phyloP scores from a whole-genome alignment of 495 filamentous ascomycete species.

The Chaetomidium leptoderma region DNA sequence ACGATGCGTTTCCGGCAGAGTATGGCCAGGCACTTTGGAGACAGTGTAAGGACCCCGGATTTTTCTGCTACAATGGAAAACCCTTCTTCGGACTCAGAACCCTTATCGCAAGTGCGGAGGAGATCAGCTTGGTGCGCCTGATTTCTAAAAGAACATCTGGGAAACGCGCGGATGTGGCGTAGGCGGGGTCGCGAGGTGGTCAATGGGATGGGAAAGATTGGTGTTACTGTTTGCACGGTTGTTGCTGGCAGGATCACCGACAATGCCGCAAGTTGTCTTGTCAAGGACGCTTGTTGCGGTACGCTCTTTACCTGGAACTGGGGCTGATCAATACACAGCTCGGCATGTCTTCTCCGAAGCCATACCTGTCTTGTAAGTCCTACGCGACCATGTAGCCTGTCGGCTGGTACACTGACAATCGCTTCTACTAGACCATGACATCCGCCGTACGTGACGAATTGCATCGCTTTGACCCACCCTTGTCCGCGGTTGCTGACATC shows the following conservation, averaged over 20 bases:
- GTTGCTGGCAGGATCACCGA: not conserved
- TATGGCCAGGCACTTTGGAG: conserved; percentile 35
- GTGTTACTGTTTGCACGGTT: not conserved
- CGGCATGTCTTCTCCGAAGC: conserved; percentile 33
- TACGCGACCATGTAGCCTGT: not conserved
- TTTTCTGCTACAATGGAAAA: not conserved
- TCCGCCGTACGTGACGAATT: conserved; percentile 36
- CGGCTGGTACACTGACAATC: conserved; percentile 10
- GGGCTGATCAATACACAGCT: conserved; percentile 13
- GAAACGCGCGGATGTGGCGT: not conserved
- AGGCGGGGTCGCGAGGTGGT: not conserved
- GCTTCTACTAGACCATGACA: conserved; percentile 38
- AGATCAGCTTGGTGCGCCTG: not conserved
- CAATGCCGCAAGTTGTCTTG: not conserved
- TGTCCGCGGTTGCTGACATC: conserved; percentile 17
- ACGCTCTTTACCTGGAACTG: not conserved
- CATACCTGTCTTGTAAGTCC: conserved; percentile 44
- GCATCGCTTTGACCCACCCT: not conserved
- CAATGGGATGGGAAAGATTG: too few relatives aligned
- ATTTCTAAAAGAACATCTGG: not conserved
- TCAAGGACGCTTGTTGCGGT: not conserved
- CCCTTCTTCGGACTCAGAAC: not conserved
- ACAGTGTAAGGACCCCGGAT: conserved; percentile 27
- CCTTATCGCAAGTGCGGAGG: not conserved
- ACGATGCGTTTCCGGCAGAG: conserved; percentile 34